Percentiles rank a stretch among this genome's conserved stretches.
phyloP scores from a whole-genome alignment of 108 stramenopile genomes.

The Schizochytrium sp. region DNA sequence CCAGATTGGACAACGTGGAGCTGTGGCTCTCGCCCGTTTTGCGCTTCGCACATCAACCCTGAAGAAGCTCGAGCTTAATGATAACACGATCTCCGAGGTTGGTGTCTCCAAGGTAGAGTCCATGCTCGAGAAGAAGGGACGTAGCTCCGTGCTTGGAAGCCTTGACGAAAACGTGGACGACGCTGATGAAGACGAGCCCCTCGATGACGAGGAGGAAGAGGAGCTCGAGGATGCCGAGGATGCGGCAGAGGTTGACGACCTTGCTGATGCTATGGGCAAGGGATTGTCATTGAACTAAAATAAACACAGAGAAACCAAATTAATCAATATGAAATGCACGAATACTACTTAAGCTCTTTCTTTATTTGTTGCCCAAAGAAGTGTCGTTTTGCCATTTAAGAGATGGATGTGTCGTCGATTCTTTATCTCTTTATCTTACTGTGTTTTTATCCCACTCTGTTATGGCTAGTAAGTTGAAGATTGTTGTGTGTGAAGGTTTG shows the following conservation, averaged over 20 bases:
- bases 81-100: constrained; percentile 6
- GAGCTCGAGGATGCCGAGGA: background rate
- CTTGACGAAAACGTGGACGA: constrained; percentile 45
- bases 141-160: background rate
- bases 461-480: no score
- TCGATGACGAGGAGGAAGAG: constrained; percentile 6
- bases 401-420: no score
- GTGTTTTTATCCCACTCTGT: no score
- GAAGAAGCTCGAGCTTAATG: background rate
- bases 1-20: constrained; percentile 47
- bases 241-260: background rate
- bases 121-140: constrained; percentile 47
- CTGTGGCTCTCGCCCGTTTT: constrained; percentile 21
- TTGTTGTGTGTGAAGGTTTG: no score
- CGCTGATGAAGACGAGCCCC: constrained; percentile 19
- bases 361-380: no score
- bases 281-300: background rate
- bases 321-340: no score
- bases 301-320: background rate
- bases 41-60: background rate
- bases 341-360: no score
- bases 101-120: background rate
- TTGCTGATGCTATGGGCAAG: constrained; percentile 3
- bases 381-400: no score
- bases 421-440: no score